These are phyloP conservation scores for Tetracladium marchalianum DNA, from an alignment of 495 filamentous ascomycete genomes.

Conservation along the genomic window DNA sequence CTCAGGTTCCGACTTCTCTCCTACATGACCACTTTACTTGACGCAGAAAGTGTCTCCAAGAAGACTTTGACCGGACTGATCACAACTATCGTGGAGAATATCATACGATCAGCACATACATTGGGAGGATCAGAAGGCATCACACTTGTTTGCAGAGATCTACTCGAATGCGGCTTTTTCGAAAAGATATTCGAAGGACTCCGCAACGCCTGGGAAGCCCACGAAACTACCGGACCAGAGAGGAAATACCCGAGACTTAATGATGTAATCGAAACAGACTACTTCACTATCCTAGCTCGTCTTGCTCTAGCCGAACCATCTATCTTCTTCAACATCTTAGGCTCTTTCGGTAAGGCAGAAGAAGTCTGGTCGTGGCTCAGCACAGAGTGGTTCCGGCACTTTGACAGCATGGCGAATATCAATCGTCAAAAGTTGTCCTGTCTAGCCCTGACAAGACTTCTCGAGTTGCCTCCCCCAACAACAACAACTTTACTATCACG, in stretches of 20 bases:
- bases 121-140: slow-evolving; percentile 60
- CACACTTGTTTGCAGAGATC: slow-evolving; percentile 51
- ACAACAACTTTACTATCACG: slow-evolving; percentile 33
- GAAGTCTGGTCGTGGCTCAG: slow-evolving; percentile 64
- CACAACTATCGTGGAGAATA: slow-evolving; percentile 55
- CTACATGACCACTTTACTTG: slow-evolving; percentile 48
- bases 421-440: slow-evolving; percentile 71
- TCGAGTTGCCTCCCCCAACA: slow-evolving; percentile 47
- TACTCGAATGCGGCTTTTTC: slow-evolving; percentile 60
- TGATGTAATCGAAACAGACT: slow-evolving; percentile 66
- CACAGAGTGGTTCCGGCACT: slow-evolving; percentile 79
- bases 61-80: slow-evolving; percentile 57
- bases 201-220: slow-evolving; percentile 57
- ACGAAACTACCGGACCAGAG: slow-evolving; percentile 70
- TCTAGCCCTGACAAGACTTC: slow-evolving; percentile 71
- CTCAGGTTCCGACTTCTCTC: slow-evolving; percentile 45
- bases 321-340: slow-evolving; percentile 52
- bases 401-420: slow-evolving; percentile 69
- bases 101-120: slow-evolving; percentile 59
- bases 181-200: slow-evolving; percentile 59
- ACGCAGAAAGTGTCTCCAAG: slow-evolving; percentile 35
- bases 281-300: slow-evolving; percentile 73
- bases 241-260: slow-evolving; percentile 50
- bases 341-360: slow-evolving; percentile 25
- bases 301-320: slow-evolving; percentile 59